phyloP scores from a whole-genome alignment of 2,329 filamentous ascomycete genomes.

The Curvularia lunata region DNA sequence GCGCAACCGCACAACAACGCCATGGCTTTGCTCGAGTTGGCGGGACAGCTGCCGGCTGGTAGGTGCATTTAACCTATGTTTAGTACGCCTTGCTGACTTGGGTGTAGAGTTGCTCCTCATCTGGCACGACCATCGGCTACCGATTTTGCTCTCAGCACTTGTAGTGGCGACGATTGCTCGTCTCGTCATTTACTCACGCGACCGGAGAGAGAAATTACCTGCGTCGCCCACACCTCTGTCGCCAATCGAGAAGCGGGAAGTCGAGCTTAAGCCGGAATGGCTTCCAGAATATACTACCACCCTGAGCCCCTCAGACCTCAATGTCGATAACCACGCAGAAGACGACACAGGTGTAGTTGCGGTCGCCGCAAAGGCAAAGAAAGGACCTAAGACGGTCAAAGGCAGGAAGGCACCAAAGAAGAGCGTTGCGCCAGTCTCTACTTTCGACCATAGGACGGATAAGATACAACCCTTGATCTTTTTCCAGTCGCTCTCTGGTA shows the following conservation, averaged over 20 bases:
- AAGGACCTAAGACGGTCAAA: constrained; percentile 48
- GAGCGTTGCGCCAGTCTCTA: constrained; percentile 20
- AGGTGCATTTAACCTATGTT: background rate
- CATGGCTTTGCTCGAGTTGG: constrained; percentile 22
- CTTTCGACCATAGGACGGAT: constrained; percentile 40
- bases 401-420: constrained; percentile 42
- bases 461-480: constrained; percentile 79
- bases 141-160: constrained; percentile 42
- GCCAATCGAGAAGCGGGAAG: constrained; percentile 39
- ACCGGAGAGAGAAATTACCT: constrained; percentile 38
- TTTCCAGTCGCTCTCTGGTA: constrained; percentile 86
- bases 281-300: constrained; percentile 44
- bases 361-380: constrained; percentile 35
- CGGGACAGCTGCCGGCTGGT: constrained; percentile 30
- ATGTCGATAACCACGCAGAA: constrained; percentile 41
- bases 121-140: constrained; percentile 47
- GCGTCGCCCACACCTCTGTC: constrained; percentile 41
- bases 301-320: constrained; percentile 25
- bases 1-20: constrained; percentile 10
- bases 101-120: constrained; percentile 43
- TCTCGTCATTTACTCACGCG: constrained; percentile 35
- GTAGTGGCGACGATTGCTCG: constrained; percentile 40
- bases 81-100: constrained; percentile 4
- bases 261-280: constrained; percentile 46
- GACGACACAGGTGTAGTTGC: constrained; percentile 29